phyloP scores from a whole-genome alignment of 352 stramenopile genomes.

The Halophytophthora polymorphica region DNA sequence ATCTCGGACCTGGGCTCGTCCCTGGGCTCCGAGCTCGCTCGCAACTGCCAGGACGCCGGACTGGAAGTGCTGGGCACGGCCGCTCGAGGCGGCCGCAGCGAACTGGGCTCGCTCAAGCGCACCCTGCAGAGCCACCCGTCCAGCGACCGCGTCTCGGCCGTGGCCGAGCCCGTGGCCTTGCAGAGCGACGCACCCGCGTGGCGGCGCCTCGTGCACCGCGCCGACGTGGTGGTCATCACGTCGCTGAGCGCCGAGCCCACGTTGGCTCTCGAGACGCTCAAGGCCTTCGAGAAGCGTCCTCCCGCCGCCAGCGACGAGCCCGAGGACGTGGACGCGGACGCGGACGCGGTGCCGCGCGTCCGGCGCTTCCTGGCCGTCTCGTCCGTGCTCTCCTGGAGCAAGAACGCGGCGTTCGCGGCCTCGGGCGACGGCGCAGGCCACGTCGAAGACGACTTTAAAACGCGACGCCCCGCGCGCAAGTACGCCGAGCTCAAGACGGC shows the following conservation, averaged over 20 bases:
- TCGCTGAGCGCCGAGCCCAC: slow-evolving; percentile 55
- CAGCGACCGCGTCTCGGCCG: slow-evolving; percentile 41
- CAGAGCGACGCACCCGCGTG: slow-evolving; percentile 43
- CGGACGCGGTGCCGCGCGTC: slow-evolving; percentile 13
- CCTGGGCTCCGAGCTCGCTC: slow-evolving; percentile 46
- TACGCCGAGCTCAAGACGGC: slow-evolving; percentile 77
- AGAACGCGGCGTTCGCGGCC: slow-evolving; percentile 54
- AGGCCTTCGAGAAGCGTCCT: slow-evolving; percentile 55
- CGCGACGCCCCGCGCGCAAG: slow-evolving; percentile 59
- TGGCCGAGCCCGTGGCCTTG: slow-evolving; percentile 55
- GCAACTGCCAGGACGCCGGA: slow-evolving; percentile 56
- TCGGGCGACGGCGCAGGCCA: slow-evolving; percentile 35
- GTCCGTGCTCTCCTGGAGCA: slow-evolving; percentile 78
- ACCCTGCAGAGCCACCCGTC: slow-evolving; percentile 52
- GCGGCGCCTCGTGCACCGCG: slow-evolving; percentile 48
- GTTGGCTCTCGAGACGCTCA: slow-evolving; percentile 56
- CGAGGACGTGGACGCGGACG: slow-evolving; percentile 25
- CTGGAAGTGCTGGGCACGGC: slow-evolving; percentile 66
- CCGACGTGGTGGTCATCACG: slow-evolving; percentile 55
- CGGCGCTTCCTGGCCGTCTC: slow-evolving; percentile 78
- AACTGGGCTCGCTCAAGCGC: slow-evolving; percentile 42
- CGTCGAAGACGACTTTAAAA: slow-evolving; percentile 77
- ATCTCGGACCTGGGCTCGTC: slow-evolving; percentile 67
- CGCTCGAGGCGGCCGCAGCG: slow-evolving; percentile 30
- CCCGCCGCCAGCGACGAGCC: slow-evolving; percentile 21